phyloP scores from a whole-genome alignment of 169 alveolate species.

The Amoebophrya sp. region DNA sequence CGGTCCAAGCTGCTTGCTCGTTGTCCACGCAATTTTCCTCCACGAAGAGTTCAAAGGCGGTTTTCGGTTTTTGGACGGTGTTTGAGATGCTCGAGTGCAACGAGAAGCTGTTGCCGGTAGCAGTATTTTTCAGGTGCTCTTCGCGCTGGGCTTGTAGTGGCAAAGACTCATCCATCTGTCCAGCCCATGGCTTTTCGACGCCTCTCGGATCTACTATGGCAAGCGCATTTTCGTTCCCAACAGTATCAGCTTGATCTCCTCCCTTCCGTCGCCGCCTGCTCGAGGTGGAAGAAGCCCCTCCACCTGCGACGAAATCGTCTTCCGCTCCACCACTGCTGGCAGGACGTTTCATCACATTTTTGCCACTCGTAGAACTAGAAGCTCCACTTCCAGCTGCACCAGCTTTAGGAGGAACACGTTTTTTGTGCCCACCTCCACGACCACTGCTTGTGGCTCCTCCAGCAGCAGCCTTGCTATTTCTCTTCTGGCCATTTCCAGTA shows the following conservation, averaged over 20 bases:
- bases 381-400: conserved; percentile 27
- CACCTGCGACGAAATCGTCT: too few species aligned
- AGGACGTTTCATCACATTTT: background rate
- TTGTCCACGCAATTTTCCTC: background rate
- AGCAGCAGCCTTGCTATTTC: background rate
- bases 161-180: background rate
- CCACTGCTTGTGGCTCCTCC: too few species aligned
- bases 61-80: background rate
- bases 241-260: too few species aligned
- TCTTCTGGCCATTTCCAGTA: background rate
- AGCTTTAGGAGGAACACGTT: background rate
- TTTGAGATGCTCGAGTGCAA: background rate
- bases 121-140: background rate
- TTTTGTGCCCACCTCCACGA: background rate
- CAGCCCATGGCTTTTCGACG: background rate
- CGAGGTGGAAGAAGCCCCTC: too few species aligned
- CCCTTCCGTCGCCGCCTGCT: too few species aligned
- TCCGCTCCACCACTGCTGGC: background rate
- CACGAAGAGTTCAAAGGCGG: background rate
- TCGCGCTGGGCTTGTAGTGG: background rate
- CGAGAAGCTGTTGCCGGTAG: background rate
- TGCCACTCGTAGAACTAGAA: background rate
- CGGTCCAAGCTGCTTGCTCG: background rate
- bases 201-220: too few species aligned
- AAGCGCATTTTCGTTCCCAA: too few species aligned